A percentile compares a stretch with the other conserved stretches of the same genome.
Evolutionary conservation across 768 basidiomycete genomes (phyloP).

Genomic region (Exidia glandulosa): DNA sequence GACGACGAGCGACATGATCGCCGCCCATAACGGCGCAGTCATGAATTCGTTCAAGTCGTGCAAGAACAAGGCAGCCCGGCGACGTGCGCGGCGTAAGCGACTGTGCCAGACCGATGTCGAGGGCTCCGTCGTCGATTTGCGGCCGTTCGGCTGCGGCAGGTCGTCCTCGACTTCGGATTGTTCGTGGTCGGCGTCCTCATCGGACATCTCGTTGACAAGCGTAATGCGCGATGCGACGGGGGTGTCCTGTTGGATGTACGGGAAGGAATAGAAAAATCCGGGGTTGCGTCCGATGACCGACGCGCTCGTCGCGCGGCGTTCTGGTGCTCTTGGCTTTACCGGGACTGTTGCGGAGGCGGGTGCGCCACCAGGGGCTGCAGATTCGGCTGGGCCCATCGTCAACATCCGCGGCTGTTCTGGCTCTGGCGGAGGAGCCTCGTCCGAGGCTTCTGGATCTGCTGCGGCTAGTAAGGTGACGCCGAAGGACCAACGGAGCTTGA

Average conservation of each 20-base stretch:
- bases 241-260: constrained; percentile 33
- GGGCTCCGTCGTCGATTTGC: constrained; percentile 5
- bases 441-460: constrained; percentile 44
- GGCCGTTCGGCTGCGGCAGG: constrained; percentile 1
- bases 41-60: constrained; percentile 56
- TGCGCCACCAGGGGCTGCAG: constrained; percentile 4
- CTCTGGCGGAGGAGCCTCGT: constrained; percentile 7
- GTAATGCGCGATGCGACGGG: constrained; percentile 4
- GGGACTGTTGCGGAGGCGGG: too few species aligned
- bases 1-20: constrained; percentile 60
- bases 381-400: constrained; percentile 1
- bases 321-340: neutral
- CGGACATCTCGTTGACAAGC: constrained; percentile 9
- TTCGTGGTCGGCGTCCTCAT: constrained; percentile 13
- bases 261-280: constrained; percentile 55
- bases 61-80: constrained; percentile 21
- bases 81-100: constrained; percentile 15
- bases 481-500: constrained; percentile 82
- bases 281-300: constrained; percentile 16
- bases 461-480: constrained; percentile 74
- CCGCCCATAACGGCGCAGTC: constrained; percentile 82
- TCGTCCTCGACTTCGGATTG: constrained; percentile 12
- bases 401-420: neutral
- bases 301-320: constrained; percentile 4
- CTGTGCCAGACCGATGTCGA: neutral